These are phyloP conservation scores for Solanum medicagineum DNA, from an alignment of 257 asterid genomes.

Conservation along the genomic window DNA sequence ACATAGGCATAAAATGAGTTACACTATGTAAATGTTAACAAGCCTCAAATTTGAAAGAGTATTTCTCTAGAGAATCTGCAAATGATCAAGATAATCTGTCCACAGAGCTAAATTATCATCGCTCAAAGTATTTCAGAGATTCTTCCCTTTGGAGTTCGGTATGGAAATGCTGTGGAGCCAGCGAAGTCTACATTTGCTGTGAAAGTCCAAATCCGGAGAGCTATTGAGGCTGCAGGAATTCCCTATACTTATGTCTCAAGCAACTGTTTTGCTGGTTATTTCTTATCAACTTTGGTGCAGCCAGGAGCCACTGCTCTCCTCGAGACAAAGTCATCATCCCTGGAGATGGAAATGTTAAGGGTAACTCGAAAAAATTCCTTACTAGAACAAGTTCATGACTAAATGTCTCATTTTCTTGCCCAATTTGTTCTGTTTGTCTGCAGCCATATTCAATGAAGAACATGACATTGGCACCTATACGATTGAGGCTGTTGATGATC, in stretches of 20 bases:
- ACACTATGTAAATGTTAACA: neutral
- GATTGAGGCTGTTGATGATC: too few relatives aligned
- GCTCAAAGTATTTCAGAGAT: conserved; percentile 27
- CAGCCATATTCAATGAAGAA: conserved; percentile 21
- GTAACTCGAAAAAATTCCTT: neutral
- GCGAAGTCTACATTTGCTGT: conserved; percentile 21
- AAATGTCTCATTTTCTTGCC: neutral
- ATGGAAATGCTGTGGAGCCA: conserved; percentile 59
- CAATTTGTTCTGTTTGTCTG: neutral
- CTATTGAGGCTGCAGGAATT: conserved; percentile 41
- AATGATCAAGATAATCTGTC: neutral
- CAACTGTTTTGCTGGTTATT: conserved; percentile 50
- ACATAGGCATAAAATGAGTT: neutral
- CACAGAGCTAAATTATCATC: neutral
- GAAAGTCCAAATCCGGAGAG: conserved; percentile 38
- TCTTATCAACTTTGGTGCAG: conserved; percentile 34
- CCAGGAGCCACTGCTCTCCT: conserved; percentile 33
- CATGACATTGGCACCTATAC: too few relatives aligned
- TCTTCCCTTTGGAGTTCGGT: conserved; percentile 71
- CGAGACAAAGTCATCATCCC: conserved; percentile 20
- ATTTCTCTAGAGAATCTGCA: neutral
- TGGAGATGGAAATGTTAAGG: conserved; percentile 73
- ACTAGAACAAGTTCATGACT: neutral
- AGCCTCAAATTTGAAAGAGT: neutral
- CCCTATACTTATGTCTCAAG: conserved; percentile 40